Conservation (phyloP, 2,329 filamentous ascomycete genomes). For the Thielaviopsis populi region DNA sequence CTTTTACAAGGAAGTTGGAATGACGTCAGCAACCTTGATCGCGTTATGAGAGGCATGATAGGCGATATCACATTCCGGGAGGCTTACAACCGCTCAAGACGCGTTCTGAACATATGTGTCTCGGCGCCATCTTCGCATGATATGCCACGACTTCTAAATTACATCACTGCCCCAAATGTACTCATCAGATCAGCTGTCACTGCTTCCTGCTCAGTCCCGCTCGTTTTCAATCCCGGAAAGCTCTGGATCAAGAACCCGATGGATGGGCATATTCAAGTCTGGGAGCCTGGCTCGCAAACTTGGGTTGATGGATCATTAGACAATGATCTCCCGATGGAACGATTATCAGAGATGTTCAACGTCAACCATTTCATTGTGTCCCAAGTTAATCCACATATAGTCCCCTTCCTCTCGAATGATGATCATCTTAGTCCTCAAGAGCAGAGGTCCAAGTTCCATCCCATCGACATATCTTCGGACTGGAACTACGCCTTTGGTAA, state of each 20-base stretch:
- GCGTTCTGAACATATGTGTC: constrained; percentile 87
- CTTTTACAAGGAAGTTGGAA: constrained; percentile 73
- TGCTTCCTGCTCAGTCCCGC: constrained; percentile 85
- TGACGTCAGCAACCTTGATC: constrained; percentile 65
- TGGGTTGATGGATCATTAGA: constrained; percentile 95
- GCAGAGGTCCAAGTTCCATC: neutral
- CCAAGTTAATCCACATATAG: constrained; percentile 88
- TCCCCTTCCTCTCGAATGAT: constrained; percentile 68
- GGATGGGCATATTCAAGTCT: constrained; percentile 62
- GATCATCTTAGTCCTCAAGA: constrained; percentile 36
- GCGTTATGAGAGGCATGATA: constrained; percentile 66
- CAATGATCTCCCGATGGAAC: constrained; percentile 81
- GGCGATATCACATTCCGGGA: constrained; percentile 92
- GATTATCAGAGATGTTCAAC: constrained; percentile 88
- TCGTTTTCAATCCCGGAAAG: constrained; percentile 66
- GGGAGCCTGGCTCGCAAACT: constrained; percentile 71
- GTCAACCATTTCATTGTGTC: constrained; percentile 97
- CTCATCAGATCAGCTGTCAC: constrained; percentile 93
- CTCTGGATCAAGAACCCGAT: constrained; percentile 72
- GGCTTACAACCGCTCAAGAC: constrained; percentile 82
- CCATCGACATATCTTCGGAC: constrained; percentile 21
- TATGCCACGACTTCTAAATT: constrained; percentile 74
- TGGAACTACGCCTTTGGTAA: constrained; percentile 55
- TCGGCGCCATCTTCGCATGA: constrained; percentile 80
- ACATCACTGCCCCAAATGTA: constrained; percentile 84